Percentiles rank a stretch among this genome's conserved stretches.
Conservation (phyloP, 805 yeast species). For the Isabelozyma pseudorhagii region DNA sequence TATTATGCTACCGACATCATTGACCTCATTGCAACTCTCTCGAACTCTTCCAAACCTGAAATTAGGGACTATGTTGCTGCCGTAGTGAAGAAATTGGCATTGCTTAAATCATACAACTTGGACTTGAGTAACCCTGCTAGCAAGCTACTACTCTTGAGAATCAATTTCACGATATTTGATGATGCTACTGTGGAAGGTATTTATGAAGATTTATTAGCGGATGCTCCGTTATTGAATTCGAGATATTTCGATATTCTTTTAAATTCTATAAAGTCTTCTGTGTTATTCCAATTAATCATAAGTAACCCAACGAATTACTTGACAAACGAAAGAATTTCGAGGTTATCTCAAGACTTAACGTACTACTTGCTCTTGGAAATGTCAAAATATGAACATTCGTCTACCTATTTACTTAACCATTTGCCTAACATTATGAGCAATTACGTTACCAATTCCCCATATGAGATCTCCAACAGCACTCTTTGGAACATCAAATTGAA, state of each 20-base stretch:
- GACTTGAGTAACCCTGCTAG: slow-evolving; percentile 13
- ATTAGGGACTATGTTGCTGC: slow-evolving; percentile 4
- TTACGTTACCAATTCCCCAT: slow-evolving; percentile 12
- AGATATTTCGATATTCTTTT: slow-evolving; percentile 23
- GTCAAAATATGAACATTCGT: slow-evolving; percentile 16
- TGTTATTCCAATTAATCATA: not conserved
- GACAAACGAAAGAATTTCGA: slow-evolving; percentile 7
- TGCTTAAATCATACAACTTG: slow-evolving; percentile 19
- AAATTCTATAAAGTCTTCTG: slow-evolving; percentile 14
- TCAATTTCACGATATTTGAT: slow-evolving; percentile 14
- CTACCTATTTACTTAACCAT: slow-evolving; percentile 16
- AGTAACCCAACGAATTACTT: slow-evolving; percentile 12
- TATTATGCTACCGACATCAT: slow-evolving; percentile 14
- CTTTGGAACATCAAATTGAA: slow-evolving; percentile 21
- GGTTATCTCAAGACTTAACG: slow-evolving; percentile 18
- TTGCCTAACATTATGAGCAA: slow-evolving; percentile 22
- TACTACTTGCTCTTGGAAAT: slow-evolving; percentile 16
- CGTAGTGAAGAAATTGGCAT: slow-evolving; percentile 4
- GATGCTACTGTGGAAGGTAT: slow-evolving; percentile 9
- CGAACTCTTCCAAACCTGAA: slow-evolving; percentile 8
- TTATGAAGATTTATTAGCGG: slow-evolving; percentile 7
- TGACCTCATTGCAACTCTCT: slow-evolving; percentile 15
- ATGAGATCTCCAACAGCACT: slow-evolving; percentile 14
- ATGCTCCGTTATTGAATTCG: slow-evolving; percentile 11
- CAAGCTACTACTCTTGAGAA: slow-evolving; percentile 14